A percentile compares a stretch with the other conserved stretches of the same genome.
These are phyloP conservation scores for Suillus spraguei DNA, from an alignment of 768 basidiomycete genomes.

Conservation along the genomic window DNA sequence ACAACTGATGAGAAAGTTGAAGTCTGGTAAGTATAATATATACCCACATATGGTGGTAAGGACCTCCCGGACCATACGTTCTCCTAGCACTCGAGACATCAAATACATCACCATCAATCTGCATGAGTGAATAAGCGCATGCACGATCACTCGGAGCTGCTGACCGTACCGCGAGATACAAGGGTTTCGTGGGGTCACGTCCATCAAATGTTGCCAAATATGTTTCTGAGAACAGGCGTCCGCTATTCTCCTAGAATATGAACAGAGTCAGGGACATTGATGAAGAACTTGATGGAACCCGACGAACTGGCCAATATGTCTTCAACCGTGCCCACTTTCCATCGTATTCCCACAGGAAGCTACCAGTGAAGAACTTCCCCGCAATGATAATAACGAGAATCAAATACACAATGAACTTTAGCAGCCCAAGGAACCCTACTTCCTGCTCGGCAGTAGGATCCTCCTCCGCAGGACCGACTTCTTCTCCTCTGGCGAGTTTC, in stretches of 20 bases:
- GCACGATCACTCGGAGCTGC: not conserved
- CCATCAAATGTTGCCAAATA: conserved; percentile 75
- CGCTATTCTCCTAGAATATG: conserved; percentile 47
- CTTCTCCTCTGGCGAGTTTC: conserved; percentile 73
- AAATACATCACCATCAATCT: conserved; percentile 93
- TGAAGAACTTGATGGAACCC: conserved; percentile 3
- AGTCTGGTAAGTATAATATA: conserved; percentile 8
- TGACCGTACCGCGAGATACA: conserved; percentile 80
- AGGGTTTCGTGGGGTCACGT: conserved; percentile 56
- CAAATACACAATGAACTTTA: conserved; percentile 68
- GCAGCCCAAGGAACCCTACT: conserved; percentile 61
- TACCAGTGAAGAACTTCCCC: conserved; percentile 87
- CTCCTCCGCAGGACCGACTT: conserved; percentile 68
- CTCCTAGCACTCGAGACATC: conserved; percentile 82
- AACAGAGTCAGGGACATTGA: not conserved
- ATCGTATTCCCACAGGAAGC: conserved; percentile 82
- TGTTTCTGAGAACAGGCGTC: conserved; percentile 75
- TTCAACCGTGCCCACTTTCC: conserved; percentile 62
- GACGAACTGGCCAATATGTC: conserved; percentile 64
- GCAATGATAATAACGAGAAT: conserved; percentile 57
- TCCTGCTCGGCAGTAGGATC: conserved; percentile 74
- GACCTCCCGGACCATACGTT: conserved; percentile 87
- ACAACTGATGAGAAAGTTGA: conserved; percentile 20
- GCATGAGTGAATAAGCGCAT: conserved; percentile 11
- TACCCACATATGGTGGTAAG: conserved; percentile 70